Base-by-base conservation (phyloP, 73 alveolate species). In the Paramecium biaurelia region DNA sequence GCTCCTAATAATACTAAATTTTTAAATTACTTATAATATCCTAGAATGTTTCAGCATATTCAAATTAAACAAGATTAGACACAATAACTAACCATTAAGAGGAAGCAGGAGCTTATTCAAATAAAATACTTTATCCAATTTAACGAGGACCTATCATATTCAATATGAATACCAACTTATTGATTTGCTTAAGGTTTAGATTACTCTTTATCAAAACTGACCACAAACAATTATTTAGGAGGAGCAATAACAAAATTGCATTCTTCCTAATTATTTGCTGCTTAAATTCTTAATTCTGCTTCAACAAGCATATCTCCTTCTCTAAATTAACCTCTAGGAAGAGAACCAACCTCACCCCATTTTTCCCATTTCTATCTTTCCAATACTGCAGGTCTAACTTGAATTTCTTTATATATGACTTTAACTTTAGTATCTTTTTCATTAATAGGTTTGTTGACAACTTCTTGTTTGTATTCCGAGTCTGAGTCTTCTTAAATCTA, bases 201-300 rank as follows among this genome's bases (percentile, higher is more conserved):
- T 15, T 14, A 42, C 38, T 72, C 58, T 45, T 79, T 45, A 38
- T 79, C 90, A 34, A 43, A 43, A 79, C 56, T 34, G n/a, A 79
- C 90, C 90, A 79, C 90, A 79, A 79, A 79, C 56, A 20, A 42
- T 30, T 58, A 38, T 79, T 79, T 79, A 11, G 90, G 90, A 10
- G 70, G 37, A 42, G 90, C 76, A 5, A 79, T 47, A 26, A 79
- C 30, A 79, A 79, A 79, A 45, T 79, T 79, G 18, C 42, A 79
- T 47, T 79, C 90, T 23, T 79, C 90, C 28, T 79, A 34, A 47
- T 79, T 79, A 41, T 79, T 79, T 41, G 90, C 45, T 5, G 56
- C 72, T 79, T 79, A 47, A 24, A 79, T 79, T 79, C 90, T 79
- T 34, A 79, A 23, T 45, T 79, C 90, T 7, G 90, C 90, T 47